Conservation (phyloP, 257 asterid species). For the Capsicum baccatum region DNA sequence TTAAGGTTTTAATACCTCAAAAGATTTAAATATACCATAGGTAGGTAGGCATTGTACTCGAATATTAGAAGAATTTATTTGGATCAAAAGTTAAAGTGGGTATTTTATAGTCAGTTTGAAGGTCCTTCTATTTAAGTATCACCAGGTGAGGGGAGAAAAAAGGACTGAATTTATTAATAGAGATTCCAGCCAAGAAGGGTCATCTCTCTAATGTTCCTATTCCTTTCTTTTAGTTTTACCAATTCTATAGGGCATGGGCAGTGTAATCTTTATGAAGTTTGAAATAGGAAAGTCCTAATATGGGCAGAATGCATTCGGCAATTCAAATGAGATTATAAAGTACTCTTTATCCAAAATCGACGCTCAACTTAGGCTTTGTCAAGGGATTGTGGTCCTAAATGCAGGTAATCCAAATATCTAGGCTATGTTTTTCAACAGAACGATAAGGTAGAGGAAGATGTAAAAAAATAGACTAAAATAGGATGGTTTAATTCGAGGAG, state of each 20-base stretch:
- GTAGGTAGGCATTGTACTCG: neutral
- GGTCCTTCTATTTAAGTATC: neutral
- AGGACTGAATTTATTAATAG: neutral
- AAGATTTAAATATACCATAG: neutral
- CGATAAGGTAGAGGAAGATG: neutral
- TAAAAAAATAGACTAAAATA: neutral
- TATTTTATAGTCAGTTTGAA: neutral
- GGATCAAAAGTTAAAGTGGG: constrained; percentile 18
- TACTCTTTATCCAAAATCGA: neutral
- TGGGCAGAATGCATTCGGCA: neutral
- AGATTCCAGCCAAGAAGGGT: neutral
- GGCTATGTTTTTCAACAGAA: neutral
- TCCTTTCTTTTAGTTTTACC: neutral
- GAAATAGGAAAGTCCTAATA: neutral
- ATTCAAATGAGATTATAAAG: constrained; percentile 7
- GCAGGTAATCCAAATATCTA: neutral
- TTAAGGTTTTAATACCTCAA: neutral
- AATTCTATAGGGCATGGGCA: neutral
- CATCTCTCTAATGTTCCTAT: constrained; percentile 11
- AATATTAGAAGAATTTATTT: neutral
- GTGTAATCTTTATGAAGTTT: neutral
- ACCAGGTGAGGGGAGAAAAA: neutral
- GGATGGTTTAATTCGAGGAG: neutral
- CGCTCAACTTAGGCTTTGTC: neutral
- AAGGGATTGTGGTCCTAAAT: constrained; percentile 3